phyloP scores from a whole-genome alignment of 345 rosid species.

The Erucastrum elatum region DNA sequence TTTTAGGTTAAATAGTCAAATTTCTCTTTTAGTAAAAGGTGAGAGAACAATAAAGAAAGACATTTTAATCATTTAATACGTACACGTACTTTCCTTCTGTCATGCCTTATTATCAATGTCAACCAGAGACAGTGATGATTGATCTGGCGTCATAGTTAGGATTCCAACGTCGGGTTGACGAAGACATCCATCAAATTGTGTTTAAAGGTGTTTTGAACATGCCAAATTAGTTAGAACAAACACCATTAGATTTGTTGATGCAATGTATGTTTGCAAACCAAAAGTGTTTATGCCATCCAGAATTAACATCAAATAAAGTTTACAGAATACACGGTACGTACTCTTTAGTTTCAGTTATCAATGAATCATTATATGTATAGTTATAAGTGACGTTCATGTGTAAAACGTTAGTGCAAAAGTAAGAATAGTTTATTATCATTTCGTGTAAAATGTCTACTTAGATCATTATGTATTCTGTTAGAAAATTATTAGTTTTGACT shows the following conservation, averaged over 20 bases:
- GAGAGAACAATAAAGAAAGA: neutral
- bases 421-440: neutral
- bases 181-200: neutral
- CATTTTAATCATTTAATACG: neutral
- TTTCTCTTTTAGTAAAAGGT: neutral
- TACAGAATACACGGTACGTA: neutral
- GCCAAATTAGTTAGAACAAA: constrained; percentile 1
- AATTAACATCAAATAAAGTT: neutral
- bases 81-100: constrained; percentile 2
- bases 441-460: neutral
- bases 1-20: too few species aligned
- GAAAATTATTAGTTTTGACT: neutral
- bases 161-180: constrained; percentile 1
- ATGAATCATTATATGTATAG: neutral
- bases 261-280: constrained; percentile 7
- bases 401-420: neutral
- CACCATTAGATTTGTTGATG: constrained; percentile 4
- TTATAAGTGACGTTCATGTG: neutral
- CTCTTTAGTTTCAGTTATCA: neutral
- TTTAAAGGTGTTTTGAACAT: neutral
- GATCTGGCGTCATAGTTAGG: constrained; percentile 1
- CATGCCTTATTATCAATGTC: constrained; percentile 13
- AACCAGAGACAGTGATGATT: constrained; percentile 24
- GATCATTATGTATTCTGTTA: neutral
- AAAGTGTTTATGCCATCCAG: neutral